Percentiles rank a stretch among this genome's conserved stretches.
Evolutionary conservation across 176 grass and related monocot genomes (phyloP).

Genomic region (Otatea glauca): DNA sequence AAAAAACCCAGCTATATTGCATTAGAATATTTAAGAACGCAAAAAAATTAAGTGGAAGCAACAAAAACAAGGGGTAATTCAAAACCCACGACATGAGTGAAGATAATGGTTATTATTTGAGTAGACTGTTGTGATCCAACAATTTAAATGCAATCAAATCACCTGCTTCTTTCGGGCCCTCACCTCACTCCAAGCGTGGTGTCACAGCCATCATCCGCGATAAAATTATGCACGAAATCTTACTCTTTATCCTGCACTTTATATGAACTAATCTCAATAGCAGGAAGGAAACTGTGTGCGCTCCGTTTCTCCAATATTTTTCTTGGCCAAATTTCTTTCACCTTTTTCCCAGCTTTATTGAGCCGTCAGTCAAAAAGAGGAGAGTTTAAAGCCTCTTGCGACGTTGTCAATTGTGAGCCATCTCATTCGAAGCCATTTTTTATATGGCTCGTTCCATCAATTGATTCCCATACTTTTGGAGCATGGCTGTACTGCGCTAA

Average conservation of each 20-base stretch:
- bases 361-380: conserved; percentile 57
- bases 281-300: conserved; percentile 11
- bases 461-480: conserved; percentile 59
- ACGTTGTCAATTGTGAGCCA: conserved; percentile 2
- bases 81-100: neutral
- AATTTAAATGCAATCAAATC: conserved; percentile 32
- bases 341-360: conserved; percentile 34
- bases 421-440: neutral
- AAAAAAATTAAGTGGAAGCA: neutral
- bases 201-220: neutral
- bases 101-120: neutral
- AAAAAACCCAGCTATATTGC: neutral
- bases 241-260: conserved; percentile 30
- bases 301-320: neutral
- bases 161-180: conserved; percentile 15
- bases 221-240: conserved; percentile 37
- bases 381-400: neutral
- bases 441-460: conserved; percentile 33
- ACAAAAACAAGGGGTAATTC: neutral
- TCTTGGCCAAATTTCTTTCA: conserved; percentile 35
- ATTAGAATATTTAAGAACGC: neutral
- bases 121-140: conserved; percentile 25
- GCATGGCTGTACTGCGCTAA: conserved; percentile 33
- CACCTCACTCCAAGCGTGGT: conserved; percentile 12
- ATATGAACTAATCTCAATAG: conserved; percentile 37